These are phyloP conservation scores for Fusarium clavum DNA, from an alignment of 2,329 filamentous ascomycete genomes.

Conservation along the genomic window DNA sequence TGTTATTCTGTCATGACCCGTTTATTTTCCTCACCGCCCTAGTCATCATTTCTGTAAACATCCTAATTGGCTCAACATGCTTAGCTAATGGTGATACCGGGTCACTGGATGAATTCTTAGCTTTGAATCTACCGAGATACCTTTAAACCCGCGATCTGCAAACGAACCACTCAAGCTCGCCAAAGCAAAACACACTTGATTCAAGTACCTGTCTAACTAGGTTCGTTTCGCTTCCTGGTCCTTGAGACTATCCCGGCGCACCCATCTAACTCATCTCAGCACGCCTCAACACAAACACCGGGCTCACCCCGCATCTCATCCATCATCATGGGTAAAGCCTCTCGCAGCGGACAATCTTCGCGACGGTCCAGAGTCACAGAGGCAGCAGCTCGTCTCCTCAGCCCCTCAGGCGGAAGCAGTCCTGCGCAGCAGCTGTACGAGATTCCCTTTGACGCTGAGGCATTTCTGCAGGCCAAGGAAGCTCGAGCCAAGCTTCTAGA, in stretches of 20 bases:
- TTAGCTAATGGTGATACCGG: slow-evolving; percentile 35
- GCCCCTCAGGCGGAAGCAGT: slow-evolving; percentile 10
- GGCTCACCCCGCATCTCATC: slow-evolving; percentile 18
- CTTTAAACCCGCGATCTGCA: slow-evolving; percentile 35
- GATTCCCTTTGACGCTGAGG: slow-evolving; percentile 31
- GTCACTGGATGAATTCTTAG: slow-evolving; percentile 29
- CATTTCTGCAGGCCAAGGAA: slow-evolving; percentile 18
- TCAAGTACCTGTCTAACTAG: slow-evolving; percentile 16
- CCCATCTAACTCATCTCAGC: neutral
- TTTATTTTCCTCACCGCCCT: slow-evolving; percentile 33
- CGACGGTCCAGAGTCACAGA: slow-evolving; percentile 8
- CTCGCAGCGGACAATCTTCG: slow-evolving; percentile 4
- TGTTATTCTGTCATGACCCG: slow-evolving; percentile 4
- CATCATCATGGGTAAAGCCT: slow-evolving; percentile 27
- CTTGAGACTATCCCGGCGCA: neutral
- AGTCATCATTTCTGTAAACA: neutral
- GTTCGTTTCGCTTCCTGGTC: neutral
- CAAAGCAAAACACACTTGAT: slow-evolving; percentile 19
- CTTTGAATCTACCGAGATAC: slow-evolving; percentile 33
- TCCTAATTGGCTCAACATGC: slow-evolving; percentile 19
- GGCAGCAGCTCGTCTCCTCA: slow-evolving; percentile 6
- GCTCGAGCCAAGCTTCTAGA: slow-evolving; percentile 18
- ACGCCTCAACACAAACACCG: neutral
- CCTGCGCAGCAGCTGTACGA: slow-evolving; percentile 25
- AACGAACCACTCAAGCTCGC: slow-evolving; percentile 28